Base-by-base conservation (phyloP, 208 protist species). In the Leishmania tropica region DNA sequence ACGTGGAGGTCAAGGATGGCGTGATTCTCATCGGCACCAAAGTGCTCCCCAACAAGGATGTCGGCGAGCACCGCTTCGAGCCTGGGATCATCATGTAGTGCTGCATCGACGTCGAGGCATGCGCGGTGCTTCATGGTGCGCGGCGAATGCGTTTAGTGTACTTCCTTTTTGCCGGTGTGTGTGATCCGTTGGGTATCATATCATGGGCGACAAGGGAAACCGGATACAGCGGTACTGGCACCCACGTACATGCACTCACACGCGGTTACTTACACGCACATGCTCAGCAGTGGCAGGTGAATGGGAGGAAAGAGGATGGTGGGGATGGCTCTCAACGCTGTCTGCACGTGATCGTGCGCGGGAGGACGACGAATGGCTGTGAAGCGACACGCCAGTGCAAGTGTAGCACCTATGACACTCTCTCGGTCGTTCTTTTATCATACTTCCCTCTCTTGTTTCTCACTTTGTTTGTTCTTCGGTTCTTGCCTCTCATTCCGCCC, bases 31-130 rank as follows among this genome's bases (percentile, higher is more conserved):
- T 99, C 74, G 98, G 97, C 64, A 93, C 89, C 37, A 93, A 93
- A 54, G 94, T 99, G 10, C 85, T 99, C 24, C 98, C 98, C 6
- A 99, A 99, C 92, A 99, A 99, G 94, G 80, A 78, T 54, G 94
- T 99, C 62, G 80, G 83, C 2, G 81, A 94, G 75, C 93, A 90
- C 74, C 94, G 98, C 87, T 81, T 85, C 35, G 85, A 95, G 68
- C 96, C 96, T 31, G 89, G 92, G 78, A 96, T 99, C 80, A 89
- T 99, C 83, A 99, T 99, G 96, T 99, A 94, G 89, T 42, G 45
- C 13, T 42, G 37, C 3, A 21, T 3, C 10, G 15, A 6, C 42
- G 51, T n/a, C 1, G 17, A n/a, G n/a, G 45, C 5, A 45, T 11
- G 48, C 48, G 51, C 3, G 28, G 15, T 60, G 45, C 7, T 54